Evolutionary conservation across 75 land plant species (phyloP), one percentile per base, ranked within the genome.

Genomic region (Selaginella moellendorffii): DNA sequence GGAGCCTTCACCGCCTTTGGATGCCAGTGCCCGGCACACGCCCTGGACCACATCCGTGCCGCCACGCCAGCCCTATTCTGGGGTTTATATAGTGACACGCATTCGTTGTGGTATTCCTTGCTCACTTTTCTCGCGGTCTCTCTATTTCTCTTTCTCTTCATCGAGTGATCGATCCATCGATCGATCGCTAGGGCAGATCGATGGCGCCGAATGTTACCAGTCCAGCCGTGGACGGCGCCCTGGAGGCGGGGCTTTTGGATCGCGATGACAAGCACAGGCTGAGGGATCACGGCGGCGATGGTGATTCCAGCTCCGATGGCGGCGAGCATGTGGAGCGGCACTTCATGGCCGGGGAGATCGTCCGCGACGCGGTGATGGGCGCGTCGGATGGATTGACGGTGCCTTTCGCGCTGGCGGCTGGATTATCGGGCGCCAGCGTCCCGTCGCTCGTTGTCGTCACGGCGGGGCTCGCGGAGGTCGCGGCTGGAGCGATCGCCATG

Each of bases 401-500:
- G 54, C 97, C 97, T 26, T 92, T 92, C 69, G 97, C 97, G 54
- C 79, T 92, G 63, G 97, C 97, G 54, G 97, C 97, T 27, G 97
- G 97, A 1, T 77, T 92, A 12, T 92, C 97, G 27, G 96, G 96
- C 8, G 90, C 97, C 26, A 62, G 67, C 9, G 96, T 78, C 0
- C 52, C 97, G n/a, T 92, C 97, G 30, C 79, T 86, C 28, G 72
- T 92, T 68, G 73, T 92, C 27, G 78, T 92, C 77, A 85, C 89
- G 69, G 97, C 97, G 51, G 97, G 97, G 18, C 79, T 92, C 0
- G 97, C 96, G 54, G 97, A 92, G 69, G 90, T 92, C 30, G 97
- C 90, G n/a, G 97, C 97, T 27, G 97, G 97, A 61, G 80, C 97
- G 62, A 88, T 92, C 68, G 88, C 97, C 72, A 92, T 92, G 97